These are phyloP conservation scores for Barnettozyma sucrosica DNA, from an alignment of 805 yeast species.

Conservation along the genomic window DNA sequence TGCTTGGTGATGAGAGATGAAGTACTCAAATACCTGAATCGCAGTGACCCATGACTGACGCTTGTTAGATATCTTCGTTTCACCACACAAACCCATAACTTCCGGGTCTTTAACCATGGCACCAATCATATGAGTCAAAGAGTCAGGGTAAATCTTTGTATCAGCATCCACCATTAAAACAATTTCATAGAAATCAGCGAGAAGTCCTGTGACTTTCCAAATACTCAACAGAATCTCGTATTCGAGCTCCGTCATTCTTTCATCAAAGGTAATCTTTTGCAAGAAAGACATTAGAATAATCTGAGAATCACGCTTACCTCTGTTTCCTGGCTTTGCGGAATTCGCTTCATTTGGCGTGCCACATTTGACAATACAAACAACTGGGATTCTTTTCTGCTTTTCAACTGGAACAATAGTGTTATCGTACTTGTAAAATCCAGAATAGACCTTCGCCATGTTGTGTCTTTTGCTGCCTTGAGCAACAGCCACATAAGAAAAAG, in stretches of 20 bases:
- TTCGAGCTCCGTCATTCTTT: constrained; percentile 89
- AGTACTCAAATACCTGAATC: constrained; percentile 90
- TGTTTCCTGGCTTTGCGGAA: constrained; percentile 78
- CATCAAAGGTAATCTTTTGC: constrained; percentile 84
- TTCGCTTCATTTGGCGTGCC: constrained; percentile 79
- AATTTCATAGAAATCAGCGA: constrained; percentile 77
- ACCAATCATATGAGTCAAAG: constrained; percentile 84
- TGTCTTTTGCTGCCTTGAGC: constrained; percentile 93
- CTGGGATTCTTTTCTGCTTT: constrained; percentile 82
- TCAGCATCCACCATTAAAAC: constrained; percentile 94
- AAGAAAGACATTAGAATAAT: constrained; percentile 85
- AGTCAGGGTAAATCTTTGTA: constrained; percentile 81
- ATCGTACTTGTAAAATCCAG: constrained; percentile 89
- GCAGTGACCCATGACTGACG: constrained; percentile 82
- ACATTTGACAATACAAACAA: constrained; percentile 74
- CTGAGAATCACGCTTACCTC: constrained; percentile 96
- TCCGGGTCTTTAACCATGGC: constrained; percentile 82
- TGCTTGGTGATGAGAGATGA: constrained; percentile 89
- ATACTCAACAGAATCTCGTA: constrained; percentile 68
- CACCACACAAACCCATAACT: constrained; percentile 93
- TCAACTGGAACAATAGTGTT: constrained; percentile 68
- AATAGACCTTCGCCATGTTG: constrained; percentile 94
- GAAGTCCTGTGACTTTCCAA: constrained; percentile 79
- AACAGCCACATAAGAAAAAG: constrained; percentile 90
- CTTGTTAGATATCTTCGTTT: constrained; percentile 85